A percentile compares a stretch with the other conserved stretches of the same genome.
Conservation (phyloP, 192 early-diverging fungal species). For the Dimargaris verticillata region DNA sequence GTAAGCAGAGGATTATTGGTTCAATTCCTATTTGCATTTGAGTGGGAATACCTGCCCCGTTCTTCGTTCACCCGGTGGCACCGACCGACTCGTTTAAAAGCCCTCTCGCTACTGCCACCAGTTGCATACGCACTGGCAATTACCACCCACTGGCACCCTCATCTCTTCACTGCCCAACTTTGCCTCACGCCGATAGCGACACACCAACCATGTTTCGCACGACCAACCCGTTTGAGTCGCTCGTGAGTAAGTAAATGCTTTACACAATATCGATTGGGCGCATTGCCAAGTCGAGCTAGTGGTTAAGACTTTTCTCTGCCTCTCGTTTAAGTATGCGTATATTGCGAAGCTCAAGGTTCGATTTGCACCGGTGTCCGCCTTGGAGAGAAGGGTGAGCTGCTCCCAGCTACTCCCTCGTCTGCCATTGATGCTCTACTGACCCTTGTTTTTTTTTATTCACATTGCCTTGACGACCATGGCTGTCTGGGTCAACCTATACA, state of each 20-base stretch:
- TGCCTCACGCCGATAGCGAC: background rate
- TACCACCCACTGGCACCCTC: too few species aligned
- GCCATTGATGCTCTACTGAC: background rate
- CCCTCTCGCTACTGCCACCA: too few species aligned
- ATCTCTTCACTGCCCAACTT: too few species aligned
- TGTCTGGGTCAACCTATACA: background rate
- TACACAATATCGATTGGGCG: background rate
- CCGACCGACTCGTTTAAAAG: too few species aligned
- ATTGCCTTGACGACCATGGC: background rate
- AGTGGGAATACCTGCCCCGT: too few species aligned
- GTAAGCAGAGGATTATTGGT: too few species aligned
- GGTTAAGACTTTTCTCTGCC: background rate
- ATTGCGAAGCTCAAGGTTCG: too few species aligned
- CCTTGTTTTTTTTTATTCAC: background rate
- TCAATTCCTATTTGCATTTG: too few species aligned
- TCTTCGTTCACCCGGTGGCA: too few species aligned
- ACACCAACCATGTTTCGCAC: slow-evolving; percentile 25
- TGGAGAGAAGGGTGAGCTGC: background rate
- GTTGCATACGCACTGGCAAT: too few species aligned
- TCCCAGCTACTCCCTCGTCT: background rate
- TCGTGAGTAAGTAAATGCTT: slow-evolving; percentile 24
- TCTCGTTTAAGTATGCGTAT: background rate
- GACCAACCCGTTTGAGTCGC: slow-evolving; percentile 26
- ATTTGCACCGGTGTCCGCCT: too few species aligned
- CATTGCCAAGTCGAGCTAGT: background rate